These are phyloP conservation scores for Stylosanthes scabra DNA, from an alignment of 331 rosid genomes.

Conservation along the genomic window DNA sequence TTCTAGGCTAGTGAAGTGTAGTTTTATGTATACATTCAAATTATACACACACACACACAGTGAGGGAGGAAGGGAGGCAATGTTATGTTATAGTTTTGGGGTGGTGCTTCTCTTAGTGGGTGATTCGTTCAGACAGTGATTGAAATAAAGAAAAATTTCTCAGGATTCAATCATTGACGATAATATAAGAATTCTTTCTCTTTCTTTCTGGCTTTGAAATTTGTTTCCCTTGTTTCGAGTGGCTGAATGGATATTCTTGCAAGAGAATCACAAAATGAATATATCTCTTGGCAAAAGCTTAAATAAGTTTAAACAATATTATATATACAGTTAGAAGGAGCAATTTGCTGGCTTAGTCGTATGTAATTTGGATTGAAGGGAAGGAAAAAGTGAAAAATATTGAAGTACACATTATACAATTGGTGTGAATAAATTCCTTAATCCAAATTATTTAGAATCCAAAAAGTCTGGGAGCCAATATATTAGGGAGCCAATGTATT, in stretches of 20 bases:
- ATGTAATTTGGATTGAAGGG: no score
- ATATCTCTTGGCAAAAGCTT: no score
- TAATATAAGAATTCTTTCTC: conserved; percentile 32
- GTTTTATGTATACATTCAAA: conserved; percentile 2
- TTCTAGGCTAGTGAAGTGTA: conserved; percentile 32
- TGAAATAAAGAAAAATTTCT: not conserved
- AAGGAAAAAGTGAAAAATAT: no score
- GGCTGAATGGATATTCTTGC: not conserved
- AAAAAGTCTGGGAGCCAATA: no score
- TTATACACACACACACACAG: not conserved
- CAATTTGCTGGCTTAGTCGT: no score
- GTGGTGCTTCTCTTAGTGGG: conserved; percentile 12
- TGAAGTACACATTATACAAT: no score
- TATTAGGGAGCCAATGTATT: no score
- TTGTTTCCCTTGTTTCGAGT: not conserved
- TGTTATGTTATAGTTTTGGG: not conserved
- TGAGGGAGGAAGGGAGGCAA: not conserved
- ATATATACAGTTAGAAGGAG: no score
- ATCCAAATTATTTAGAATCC: no score
- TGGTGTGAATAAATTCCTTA: no score
- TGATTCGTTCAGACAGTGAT: conserved; percentile 36
- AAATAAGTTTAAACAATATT: no score
- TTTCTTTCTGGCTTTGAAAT: not conserved
- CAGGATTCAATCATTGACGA: conserved; percentile 19
- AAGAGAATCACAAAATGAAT: conserved; percentile 1